Base-by-base conservation (phyloP, 192 early-diverging fungal genomes). In the Backusella liffmaniae region DNA sequence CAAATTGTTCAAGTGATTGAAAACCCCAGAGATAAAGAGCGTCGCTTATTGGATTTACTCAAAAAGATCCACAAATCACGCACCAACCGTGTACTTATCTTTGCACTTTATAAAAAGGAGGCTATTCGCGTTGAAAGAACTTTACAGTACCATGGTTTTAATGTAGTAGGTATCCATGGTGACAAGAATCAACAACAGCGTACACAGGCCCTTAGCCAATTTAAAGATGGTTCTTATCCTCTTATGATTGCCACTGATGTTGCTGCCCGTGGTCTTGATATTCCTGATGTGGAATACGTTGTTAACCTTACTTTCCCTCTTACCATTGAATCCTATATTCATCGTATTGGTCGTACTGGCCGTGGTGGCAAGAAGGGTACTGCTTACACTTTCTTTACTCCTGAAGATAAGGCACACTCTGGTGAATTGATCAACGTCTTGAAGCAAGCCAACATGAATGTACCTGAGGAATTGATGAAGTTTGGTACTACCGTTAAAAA, bases 281-380 rank as follows among this genome's bases (percentile, higher is more conserved):
- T 94, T 75, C 94, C 96, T 9, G 92, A 96, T 73, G 95, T 99
- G 46, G 95, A 96, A 72, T 94, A 94, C 80, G 98, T 99, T 23
- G 94, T 99, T 80, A 99, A 99, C 84, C 90, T 94, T 67, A 96
- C 95, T 23, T 98, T 96, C 89, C 97, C 97, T n/a, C 84, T 98
- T 81, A 97, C 96, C 59, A 96, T 96, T 73, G 97, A 99, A 82
- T 95, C 96, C 79, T 83, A 94, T 81, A 88, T 93, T 29, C 94
- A 96, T 81, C 94, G 97, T 70, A 97, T 97, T 80, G 98, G 98
- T 36, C 92, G 98, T 73, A 99, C 98, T 5, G 98, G 94, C 9
- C 91, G 98, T 76, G 98, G 95, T 68, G 98, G 98, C 67, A 90
- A 90, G 79, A 96, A 84, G 82, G 96, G 98, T 51, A 91, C 89